phyloP scores from a whole-genome alignment of 495 filamentous ascomycete species.

The Oidiodendron maius region DNA sequence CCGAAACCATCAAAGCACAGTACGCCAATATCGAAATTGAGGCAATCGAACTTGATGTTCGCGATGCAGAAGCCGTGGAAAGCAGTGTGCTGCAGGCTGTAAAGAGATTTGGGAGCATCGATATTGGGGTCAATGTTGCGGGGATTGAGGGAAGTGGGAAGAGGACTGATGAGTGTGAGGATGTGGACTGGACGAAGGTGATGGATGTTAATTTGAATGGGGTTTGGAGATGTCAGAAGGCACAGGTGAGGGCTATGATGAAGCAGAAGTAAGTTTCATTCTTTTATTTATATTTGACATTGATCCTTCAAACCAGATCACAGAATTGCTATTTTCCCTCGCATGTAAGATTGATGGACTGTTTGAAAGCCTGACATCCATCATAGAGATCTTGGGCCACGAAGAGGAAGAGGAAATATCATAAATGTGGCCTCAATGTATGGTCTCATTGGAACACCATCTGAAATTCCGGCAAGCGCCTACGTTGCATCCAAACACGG shows the following conservation, averaged over 20 bases:
- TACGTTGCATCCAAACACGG: no score
- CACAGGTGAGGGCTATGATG: background rate
- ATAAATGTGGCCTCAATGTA: background rate
- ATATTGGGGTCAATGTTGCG: slow-evolving; percentile 45
- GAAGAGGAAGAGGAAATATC: background rate
- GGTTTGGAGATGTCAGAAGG: background rate
- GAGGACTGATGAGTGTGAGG: background rate
- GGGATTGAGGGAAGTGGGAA: slow-evolving; percentile 21
- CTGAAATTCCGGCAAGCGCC: no score
- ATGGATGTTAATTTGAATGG: no score
- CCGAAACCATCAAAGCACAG: background rate
- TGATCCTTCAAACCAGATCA: no score
- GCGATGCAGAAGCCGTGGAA: background rate
- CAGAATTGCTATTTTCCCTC: no score
- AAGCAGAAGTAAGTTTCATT: no score
- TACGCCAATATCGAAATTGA: background rate
- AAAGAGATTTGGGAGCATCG: slow-evolving; percentile 34
- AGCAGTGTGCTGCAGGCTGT: background rate
- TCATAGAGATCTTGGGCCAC: background rate
- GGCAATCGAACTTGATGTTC: background rate
- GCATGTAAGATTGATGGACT: background rate
- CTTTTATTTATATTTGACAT: no score
- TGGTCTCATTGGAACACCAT: background rate
- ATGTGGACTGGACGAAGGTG: background rate
- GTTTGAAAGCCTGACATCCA: background rate